phyloP scores from a whole-genome alignment of 2,329 filamentous ascomycete genomes.

The Diaporthe aspalathi region DNA sequence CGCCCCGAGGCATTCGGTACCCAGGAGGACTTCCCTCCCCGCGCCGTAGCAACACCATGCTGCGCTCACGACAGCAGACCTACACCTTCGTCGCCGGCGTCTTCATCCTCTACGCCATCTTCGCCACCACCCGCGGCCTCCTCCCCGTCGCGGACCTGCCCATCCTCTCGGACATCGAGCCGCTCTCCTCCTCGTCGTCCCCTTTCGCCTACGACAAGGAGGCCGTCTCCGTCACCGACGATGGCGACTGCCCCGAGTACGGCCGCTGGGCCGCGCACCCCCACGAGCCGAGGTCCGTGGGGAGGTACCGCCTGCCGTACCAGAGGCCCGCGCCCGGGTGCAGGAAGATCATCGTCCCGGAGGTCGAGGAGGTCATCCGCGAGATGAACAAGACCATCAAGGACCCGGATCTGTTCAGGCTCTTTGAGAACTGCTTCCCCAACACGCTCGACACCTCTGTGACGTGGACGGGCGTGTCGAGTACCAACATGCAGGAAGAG shows the following conservation, averaged over 20 bases:
- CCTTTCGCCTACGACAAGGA: conserved; percentile 4
- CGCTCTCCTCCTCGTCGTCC: no score
- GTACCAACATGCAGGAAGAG: conserved; percentile 54
- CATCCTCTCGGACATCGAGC: conserved; percentile 10
- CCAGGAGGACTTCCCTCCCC: conserved; percentile 36
- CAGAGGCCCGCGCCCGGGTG: conserved; percentile 72
- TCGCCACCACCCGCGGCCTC: conserved; percentile 31
- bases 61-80: conserved; percentile 38
- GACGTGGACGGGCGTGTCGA: conserved; percentile 72
- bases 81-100: conserved; percentile 32
- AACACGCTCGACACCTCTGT: conserved; percentile 80
- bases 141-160: conserved; percentile 34
- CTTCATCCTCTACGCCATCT: conserved; percentile 35
- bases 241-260: conserved; percentile 46
- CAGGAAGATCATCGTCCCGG: conserved; percentile 76
- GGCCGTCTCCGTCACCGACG: conserved; percentile 28
- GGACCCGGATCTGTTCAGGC: conserved; percentile 71
- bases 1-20: conserved; percentile 38
- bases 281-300: conserved; percentile 48
- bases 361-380: conserved; percentile 76
- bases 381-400: conserved; percentile 47
- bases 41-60: conserved; percentile 34
- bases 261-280: conserved; percentile 45
- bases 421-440: conserved; percentile 82
- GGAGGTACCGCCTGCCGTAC: conserved; percentile 48